Evolutionary conservation across 805 yeast genomes (phyloP).

Genomic region (Candida railenensis): DNA sequence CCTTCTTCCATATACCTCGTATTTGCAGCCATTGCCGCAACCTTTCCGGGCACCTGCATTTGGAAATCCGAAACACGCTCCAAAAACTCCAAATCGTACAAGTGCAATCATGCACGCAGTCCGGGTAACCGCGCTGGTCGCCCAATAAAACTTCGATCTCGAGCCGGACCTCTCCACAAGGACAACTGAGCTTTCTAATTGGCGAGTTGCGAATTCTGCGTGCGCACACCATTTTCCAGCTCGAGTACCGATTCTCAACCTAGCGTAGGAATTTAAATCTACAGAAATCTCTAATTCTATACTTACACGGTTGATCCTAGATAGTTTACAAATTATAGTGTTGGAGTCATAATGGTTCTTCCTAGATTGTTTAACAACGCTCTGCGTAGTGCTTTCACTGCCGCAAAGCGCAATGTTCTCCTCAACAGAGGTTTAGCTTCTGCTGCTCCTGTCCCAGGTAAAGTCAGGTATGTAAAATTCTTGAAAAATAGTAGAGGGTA

Average conservation of each 20-base stretch:
- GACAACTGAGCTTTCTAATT: slow-evolving; percentile 20
- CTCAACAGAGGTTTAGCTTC: slow-evolving; percentile 77
- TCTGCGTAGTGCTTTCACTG: slow-evolving; percentile 85
- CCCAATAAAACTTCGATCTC: slow-evolving; percentile 25
- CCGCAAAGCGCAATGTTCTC: slow-evolving; percentile 79
- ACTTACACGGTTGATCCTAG: neutral
- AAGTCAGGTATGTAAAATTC: slow-evolving; percentile 71
- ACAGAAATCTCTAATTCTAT: neutral
- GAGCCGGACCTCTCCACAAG: slow-evolving; percentile 13
- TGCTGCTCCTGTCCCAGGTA: slow-evolving; percentile 75
- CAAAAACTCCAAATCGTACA: neutral
- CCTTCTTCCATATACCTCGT: neutral
- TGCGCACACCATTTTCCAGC: slow-evolving; percentile 4
- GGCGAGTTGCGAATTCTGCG: slow-evolving; percentile 11
- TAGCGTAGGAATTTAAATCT: slow-evolving; percentile 3
- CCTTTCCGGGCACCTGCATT: too few relatives aligned
- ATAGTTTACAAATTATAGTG: slow-evolving; percentile 6
- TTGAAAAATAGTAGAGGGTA: neutral
- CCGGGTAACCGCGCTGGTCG: slow-evolving; percentile 8
- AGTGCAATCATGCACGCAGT: neutral
- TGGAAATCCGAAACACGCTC: neutral
- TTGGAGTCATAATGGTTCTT: slow-evolving; percentile 46
- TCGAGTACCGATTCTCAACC: slow-evolving; percentile 6
- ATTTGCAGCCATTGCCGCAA: neutral
- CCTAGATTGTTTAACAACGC: slow-evolving; percentile 51